Evolutionary conservation across 768 basidiomycete species (phyloP).

Genomic region (Tulasnella sp.): DNA sequence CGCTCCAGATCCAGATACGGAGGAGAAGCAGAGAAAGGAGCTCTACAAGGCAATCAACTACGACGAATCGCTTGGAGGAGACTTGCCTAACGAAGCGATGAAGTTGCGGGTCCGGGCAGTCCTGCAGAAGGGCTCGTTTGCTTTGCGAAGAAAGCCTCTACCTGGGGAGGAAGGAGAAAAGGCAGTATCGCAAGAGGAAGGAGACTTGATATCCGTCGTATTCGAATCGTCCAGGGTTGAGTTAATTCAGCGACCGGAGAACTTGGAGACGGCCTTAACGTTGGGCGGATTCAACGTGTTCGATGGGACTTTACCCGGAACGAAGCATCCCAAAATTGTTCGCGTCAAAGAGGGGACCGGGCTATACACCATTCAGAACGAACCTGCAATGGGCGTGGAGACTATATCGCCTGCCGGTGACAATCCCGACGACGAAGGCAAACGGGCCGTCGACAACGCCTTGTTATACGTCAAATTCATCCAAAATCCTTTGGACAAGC

Average conservation of each 20-base stretch:
- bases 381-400: not conserved
- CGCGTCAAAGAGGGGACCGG: conserved; percentile 48
- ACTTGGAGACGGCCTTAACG: conserved; percentile 73
- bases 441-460: conserved; percentile 23
- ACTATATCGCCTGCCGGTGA: conserved; percentile 12
- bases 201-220: conserved; percentile 73
- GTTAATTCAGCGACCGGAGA: conserved; percentile 74
- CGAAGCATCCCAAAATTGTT: conserved; percentile 83
- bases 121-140: conserved; percentile 80
- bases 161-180: conserved; percentile 29
- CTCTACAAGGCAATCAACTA: conserved; percentile 86
- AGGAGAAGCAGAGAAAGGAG: conserved; percentile 76
- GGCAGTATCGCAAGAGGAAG: conserved; percentile 24
- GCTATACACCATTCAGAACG: conserved; percentile 14
- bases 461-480: conserved; percentile 93
- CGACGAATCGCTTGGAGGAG: conserved; percentile 65
- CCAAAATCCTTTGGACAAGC: conserved; percentile 79
- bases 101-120: conserved; percentile 63
- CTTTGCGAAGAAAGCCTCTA: conserved; percentile 57
- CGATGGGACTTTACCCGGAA: conserved; percentile 76
- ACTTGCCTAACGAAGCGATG: conserved; percentile 71
- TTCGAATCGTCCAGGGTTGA: conserved; percentile 82
- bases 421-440: conserved; percentile 18
- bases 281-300: conserved; percentile 79
- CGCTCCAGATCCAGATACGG: conserved; percentile 34